Evolutionary conservation across 768 basidiomycete species (phyloP).

Genomic region (Inosperma sp.): DNA sequence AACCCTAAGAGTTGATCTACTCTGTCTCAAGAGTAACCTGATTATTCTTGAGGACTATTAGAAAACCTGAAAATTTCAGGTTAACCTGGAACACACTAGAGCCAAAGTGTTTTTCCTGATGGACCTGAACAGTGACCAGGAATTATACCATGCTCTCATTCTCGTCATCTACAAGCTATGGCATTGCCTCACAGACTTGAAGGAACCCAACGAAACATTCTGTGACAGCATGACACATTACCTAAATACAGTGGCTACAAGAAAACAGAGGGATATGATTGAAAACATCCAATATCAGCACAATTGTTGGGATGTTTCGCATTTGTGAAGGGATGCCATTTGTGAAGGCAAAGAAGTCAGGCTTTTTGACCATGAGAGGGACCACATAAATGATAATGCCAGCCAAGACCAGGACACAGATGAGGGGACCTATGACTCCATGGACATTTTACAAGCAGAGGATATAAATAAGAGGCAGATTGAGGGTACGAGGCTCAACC

Average conservation of each 20-base stretch:
- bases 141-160: constrained; percentile 30
- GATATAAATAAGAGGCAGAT: constrained; percentile 6
- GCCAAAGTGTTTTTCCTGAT: no score
- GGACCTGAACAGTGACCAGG: neutral
- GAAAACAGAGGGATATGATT: constrained; percentile 14
- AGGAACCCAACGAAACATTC: constrained; percentile 14
- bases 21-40: no score
- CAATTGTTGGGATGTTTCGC: constrained; percentile 20
- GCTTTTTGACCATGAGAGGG: neutral
- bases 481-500: neutral
- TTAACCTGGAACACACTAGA: no score
- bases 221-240: constrained; percentile 13
- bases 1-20: no score
- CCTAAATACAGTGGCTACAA: constrained; percentile 8
- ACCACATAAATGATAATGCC: neutral
- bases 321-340: constrained; percentile 1
- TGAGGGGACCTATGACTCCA: neutral
- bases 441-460: neutral
- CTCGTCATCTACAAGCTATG: constrained; percentile 35
- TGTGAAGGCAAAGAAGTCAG: neutral
- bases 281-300: constrained; percentile 33
- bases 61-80: no score
- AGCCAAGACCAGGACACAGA: neutral
- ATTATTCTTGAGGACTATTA: no score
- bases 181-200: constrained; percentile 24